Evolutionary conservation across 2,329 filamentous ascomycete species (phyloP).

Genomic region (Pseudogymnoascus sp.): DNA sequence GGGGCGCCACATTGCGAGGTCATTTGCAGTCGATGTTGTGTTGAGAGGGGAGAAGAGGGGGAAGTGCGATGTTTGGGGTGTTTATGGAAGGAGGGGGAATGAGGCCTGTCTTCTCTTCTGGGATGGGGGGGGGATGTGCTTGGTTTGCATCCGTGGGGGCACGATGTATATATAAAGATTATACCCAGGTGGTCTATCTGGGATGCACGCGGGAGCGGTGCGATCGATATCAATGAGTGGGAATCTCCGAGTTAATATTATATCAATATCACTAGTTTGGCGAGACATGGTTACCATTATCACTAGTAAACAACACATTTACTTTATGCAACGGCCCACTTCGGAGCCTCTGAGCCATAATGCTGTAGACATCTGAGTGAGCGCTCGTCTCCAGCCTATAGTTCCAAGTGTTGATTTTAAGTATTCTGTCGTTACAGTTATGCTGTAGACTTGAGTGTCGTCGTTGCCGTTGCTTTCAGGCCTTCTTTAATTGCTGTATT

Average conservation of each 20-base stretch:
- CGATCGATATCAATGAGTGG: background rate
- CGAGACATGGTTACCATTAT: background rate
- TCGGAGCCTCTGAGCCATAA: background rate
- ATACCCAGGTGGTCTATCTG: constrained; percentile 3
- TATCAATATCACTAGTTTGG: background rate
- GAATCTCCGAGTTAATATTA: background rate
- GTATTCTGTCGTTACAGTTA: no score
- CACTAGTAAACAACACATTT: background rate
- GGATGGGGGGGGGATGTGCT: background rate
- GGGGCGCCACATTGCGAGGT: constrained; percentile 29
- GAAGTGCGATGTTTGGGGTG: constrained; percentile 61
- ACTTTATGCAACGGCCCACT: background rate
- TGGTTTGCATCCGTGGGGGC: background rate
- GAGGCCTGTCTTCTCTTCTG: background rate
- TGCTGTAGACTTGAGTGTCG: no score
- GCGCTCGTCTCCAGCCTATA: background rate
- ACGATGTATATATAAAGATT: constrained; percentile 4
- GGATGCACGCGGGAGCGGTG: background rate
- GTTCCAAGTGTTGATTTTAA: no score
- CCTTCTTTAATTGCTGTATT: no score
- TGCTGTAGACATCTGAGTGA: background rate
- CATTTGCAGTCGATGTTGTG: constrained; percentile 61
- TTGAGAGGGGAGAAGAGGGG: constrained; percentile 55
- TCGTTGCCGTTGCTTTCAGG: no score
- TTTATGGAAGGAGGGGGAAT: constrained; percentile 28